Evolutionary conservation across 2,329 filamentous ascomycete species (phyloP).

Genomic region (Leptoxyphium fumago): DNA sequence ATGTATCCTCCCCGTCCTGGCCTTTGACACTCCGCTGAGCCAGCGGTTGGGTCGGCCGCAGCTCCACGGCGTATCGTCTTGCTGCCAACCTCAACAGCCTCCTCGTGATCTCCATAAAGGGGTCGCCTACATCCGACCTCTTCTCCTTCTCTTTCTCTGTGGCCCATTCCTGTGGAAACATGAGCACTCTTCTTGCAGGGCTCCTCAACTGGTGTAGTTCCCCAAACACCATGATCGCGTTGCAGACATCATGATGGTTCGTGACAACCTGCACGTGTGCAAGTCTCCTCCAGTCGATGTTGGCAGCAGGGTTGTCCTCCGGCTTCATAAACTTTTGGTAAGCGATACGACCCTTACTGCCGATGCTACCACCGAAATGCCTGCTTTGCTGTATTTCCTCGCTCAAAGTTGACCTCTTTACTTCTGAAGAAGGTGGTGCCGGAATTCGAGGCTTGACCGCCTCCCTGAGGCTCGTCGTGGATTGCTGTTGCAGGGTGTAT

Average conservation of each 20-base stretch:
- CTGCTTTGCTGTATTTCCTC: slow-evolving; percentile 12
- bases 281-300: slow-evolving; percentile 29
- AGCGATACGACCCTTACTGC: slow-evolving; percentile 10
- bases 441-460: slow-evolving; percentile 48
- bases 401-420: slow-evolving; percentile 2
- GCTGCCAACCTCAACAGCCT: slow-evolving; percentile 31
- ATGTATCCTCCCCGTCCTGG: slow-evolving; percentile 2
- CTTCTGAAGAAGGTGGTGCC: slow-evolving; percentile 19
- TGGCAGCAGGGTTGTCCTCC: slow-evolving; percentile 6
- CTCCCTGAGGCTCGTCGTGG: slow-evolving; percentile 59
- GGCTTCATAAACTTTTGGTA: slow-evolving; percentile 13
- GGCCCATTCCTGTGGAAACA: slow-evolving; percentile 29
- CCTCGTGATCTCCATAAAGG: slow-evolving; percentile 29
- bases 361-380: slow-evolving; percentile 9
- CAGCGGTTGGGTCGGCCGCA: slow-evolving; percentile 29
- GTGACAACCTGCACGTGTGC: slow-evolving; percentile 34
- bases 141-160: slow-evolving; percentile 16
- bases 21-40: slow-evolving; percentile 21
- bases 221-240: slow-evolving; percentile 34
- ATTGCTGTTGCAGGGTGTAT: slow-evolving; percentile 77
- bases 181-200: slow-evolving; percentile 29
- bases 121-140: slow-evolving; percentile 24
- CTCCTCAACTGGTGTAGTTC: slow-evolving; percentile 31
- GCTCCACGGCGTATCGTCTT: slow-evolving; percentile 29
- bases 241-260: slow-evolving; percentile 33